Percentiles rank a stretch among this genome's conserved stretches.
phyloP scores from a whole-genome alignment of 495 filamentous ascomycete genomes.

The Penicillium silybi region DNA sequence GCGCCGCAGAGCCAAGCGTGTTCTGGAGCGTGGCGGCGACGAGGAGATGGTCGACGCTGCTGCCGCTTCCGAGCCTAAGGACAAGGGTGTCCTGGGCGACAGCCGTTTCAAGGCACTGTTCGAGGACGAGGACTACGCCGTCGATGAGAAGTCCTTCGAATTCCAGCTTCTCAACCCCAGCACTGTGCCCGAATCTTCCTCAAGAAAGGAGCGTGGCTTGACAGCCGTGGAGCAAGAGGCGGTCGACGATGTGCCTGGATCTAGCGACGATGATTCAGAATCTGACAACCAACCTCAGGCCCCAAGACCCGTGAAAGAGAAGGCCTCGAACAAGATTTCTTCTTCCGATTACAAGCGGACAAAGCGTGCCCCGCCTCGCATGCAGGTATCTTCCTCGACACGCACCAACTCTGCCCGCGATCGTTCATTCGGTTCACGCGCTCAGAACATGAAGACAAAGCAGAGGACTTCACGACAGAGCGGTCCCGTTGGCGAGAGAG shows the following conservation, averaged over 20 bases:
- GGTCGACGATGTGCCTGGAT: constrained; percentile 44
- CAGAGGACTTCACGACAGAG: constrained; percentile 42
- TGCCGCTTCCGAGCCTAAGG: constrained; percentile 24
- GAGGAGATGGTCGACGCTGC: constrained; percentile 41
- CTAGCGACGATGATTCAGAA: constrained; percentile 43
- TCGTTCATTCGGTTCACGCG: constrained; percentile 68
- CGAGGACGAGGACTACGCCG: constrained; percentile 85
- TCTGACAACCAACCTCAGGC: constrained; percentile 25
- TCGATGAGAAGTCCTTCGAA: constrained; percentile 86
- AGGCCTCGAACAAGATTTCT: constrained; percentile 58
- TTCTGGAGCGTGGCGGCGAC: constrained; percentile 55
- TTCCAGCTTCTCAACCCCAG: constrained; percentile 86
- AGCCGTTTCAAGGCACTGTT: constrained; percentile 85
- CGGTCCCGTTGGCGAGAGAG: constrained; percentile 73
- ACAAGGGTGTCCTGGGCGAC: constrained; percentile 66
- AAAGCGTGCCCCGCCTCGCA: constrained; percentile 52
- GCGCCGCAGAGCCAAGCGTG: constrained; percentile 56
- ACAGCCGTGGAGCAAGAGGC: constrained; percentile 68
- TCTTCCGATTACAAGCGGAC: constrained; percentile 42
- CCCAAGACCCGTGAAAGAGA: constrained; percentile 21
- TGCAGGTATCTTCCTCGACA: constrained; percentile 54
- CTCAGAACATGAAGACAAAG: constrained; percentile 48
- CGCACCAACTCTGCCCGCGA: constrained; percentile 43
- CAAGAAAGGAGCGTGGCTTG: constrained; percentile 48
- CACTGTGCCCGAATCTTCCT: constrained; percentile 42